phyloP scores from a whole-genome alignment of 148 eudicot genomes.

The Drosera capensis region DNA sequence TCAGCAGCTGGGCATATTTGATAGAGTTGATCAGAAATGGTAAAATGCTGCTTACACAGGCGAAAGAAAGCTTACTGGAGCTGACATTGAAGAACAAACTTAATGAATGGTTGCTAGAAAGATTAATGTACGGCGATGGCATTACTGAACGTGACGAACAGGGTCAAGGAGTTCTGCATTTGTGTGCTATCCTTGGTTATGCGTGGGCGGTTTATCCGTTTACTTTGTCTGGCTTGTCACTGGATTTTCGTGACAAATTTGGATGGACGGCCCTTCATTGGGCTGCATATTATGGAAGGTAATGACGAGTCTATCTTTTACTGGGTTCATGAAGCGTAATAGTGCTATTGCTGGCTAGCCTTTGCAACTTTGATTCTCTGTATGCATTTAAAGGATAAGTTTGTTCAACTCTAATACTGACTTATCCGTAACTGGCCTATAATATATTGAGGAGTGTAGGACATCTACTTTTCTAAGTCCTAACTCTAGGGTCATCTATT shows the following conservation, averaged over 20 bases:
- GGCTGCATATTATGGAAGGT: slow-evolving; percentile 97
- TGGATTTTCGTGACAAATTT: slow-evolving; percentile 83
- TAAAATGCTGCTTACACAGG: slow-evolving; percentile 36
- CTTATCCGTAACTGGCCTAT: too few relatives aligned
- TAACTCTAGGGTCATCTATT: too few relatives aligned
- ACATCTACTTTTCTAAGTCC: too few relatives aligned
- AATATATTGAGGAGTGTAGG: too few relatives aligned
- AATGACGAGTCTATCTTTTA: slow-evolving; percentile 1
- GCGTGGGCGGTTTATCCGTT: slow-evolving; percentile 78
- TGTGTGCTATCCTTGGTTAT: slow-evolving; percentile 87
- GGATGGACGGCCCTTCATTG: slow-evolving; percentile 99
- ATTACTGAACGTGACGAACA: slow-evolving; percentile 53
- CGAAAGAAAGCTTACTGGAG: slow-evolving; percentile 65
- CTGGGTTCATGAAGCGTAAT: neutral
- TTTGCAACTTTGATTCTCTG: too few relatives aligned
- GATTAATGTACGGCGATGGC: slow-evolving; percentile 43
- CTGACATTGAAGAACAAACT: slow-evolving; percentile 60
- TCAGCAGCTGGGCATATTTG: slow-evolving; percentile 49
- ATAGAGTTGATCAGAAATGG: slow-evolving; percentile 28
- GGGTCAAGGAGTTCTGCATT: slow-evolving; percentile 93
- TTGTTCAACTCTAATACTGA: too few relatives aligned
- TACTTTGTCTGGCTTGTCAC: slow-evolving; percentile 57
- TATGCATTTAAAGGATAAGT: too few relatives aligned
- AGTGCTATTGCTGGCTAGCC: neutral
- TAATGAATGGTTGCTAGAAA: slow-evolving; percentile 81